Base-by-base conservation (phyloP, 2,329 filamentous ascomycete species). In the Ambrosiella beaveri region DNA sequence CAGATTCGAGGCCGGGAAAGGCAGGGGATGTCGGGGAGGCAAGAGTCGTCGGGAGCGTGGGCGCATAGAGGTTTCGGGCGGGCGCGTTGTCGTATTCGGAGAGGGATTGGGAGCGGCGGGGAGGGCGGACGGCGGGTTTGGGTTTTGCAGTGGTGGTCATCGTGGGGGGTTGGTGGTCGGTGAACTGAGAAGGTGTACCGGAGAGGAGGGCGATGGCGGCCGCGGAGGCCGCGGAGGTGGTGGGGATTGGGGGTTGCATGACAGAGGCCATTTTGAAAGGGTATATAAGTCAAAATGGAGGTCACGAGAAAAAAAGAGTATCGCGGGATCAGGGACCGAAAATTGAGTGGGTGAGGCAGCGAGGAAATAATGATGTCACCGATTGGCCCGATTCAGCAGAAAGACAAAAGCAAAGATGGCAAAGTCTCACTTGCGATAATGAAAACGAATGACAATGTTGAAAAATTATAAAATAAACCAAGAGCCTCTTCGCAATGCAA, bases 91-190 rank as follows among this genome's bases (percentile, higher is more conserved):
- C 59, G 12, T 49, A 57, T 49, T 61, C 60, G 6, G 57, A 57
- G n/a, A 56, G 53, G 5, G 60, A 61, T 8, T 59, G 55, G 6
- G 60, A 61, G 19, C 60, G 60, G 44, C 60, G 57, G 3, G 60
- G 57, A 11, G 54, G 17, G 9, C 60, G 57, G 39, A 59, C 53
- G 3, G 36, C n/a, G 8, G 52, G 52, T 35, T 54, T 54, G 36
- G 15, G 37, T n/a, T 15, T 36, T 36, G 47, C 19, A 2, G 44
- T 8, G 44, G n/a, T n/a, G 2, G 44, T 27, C 27, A 4, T 27
- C 27, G 27, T 27, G 3, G 3, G 27, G 27, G 27, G 27, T 27
- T 27, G 27, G 27, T 4, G 19, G 11, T 53, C 39, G 51, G 36
- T 19, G 36, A 35, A 17, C n/a, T n/a, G 17, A 35, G 47, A 54